Evolutionary conservation across 352 stramenopile genomes (phyloP), one percentile per base, ranked within the genome.

Genomic region (Plasmopara halstedii): DNA sequence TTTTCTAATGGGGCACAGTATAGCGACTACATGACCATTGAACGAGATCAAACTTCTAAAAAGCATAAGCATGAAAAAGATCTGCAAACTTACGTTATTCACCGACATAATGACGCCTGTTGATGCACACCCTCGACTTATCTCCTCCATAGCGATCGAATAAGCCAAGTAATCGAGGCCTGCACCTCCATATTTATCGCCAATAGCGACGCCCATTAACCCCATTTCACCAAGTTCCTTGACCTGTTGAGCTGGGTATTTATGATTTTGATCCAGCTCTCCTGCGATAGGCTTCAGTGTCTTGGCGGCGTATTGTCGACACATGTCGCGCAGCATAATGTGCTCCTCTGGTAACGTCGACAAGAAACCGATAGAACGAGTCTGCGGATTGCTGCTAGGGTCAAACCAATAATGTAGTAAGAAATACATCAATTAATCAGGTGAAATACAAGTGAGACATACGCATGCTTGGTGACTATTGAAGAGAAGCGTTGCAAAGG

Each of bases 61-160:
- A 27, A 20, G 13, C 25, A 53, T 38, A 10, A 50, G 39, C 17
- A 35, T 42, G 13, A 19, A 17, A 5, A 40, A n/a, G 19, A 4
- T 29, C 25, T 19, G 10, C 32, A 10, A 1, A 64, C 75, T 42
- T 48, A 88, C 76, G 50, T 88, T 91, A 60, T 98, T 95, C 10
- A 96, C 94, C 27, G 78, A 96, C 93, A 98, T 98, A 59, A 98
- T 93, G 36, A 99, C 93, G 25, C 95, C 94, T 2, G 94, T 91
- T n/a, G 81, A 93, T 1, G 95, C 95, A 62, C 94, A 98, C 32
- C 93, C 95, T 32, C 95, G 87, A 49, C 78, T 96, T 55, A 99
- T 97, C 71, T 99, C 94, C 60, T 99, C 95, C 82, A 98, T 97
- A 13, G 94, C 94, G 67, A 99, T 98, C 17, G 94, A 88, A 64